Conservation (phyloP, 805 yeast genomes). For the Ogataea nitratoaversa region DNA sequence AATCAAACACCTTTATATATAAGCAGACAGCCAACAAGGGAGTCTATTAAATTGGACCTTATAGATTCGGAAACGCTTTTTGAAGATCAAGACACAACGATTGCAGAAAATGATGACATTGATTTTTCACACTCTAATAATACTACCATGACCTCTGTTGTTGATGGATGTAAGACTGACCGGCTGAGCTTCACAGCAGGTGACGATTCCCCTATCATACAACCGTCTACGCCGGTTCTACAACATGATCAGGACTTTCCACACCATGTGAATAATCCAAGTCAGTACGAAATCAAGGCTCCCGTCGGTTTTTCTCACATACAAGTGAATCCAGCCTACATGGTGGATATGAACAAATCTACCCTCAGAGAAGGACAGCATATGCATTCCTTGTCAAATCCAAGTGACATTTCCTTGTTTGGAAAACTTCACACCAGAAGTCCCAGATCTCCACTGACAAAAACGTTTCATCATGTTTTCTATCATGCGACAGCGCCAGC, state of each 20-base stretch:
- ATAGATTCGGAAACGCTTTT: slow-evolving; percentile 2
- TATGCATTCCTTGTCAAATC: slow-evolving; percentile 25
- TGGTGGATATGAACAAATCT: slow-evolving; percentile 2
- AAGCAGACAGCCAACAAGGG: slow-evolving; percentile 6
- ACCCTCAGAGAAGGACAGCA: slow-evolving; percentile 11
- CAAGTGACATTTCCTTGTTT: slow-evolving; percentile 14
- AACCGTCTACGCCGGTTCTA: slow-evolving; percentile 1
- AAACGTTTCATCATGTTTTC: slow-evolving; percentile 17
- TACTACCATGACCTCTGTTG: neutral
- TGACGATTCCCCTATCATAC: slow-evolving; percentile 2
- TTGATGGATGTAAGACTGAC: neutral
- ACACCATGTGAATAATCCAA: neutral
- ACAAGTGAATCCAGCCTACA: slow-evolving; percentile 10
- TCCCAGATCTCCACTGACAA: slow-evolving; percentile 22
- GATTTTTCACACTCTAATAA: neutral
- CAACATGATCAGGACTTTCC: neutral
- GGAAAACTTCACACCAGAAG: slow-evolving; percentile 7
- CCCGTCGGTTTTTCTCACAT: slow-evolving; percentile 4
- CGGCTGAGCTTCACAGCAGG: neutral
- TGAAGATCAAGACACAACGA: slow-evolving; percentile 2
- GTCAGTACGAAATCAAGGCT: neutral
- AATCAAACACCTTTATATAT: slow-evolving; percentile 10
- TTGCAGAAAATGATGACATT: neutral
- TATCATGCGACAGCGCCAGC: slow-evolving; percentile 21
- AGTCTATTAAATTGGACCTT: slow-evolving; percentile 16